Conservation (phyloP, 768 basidiomycete genomes). For the Russula sp. region DNA sequence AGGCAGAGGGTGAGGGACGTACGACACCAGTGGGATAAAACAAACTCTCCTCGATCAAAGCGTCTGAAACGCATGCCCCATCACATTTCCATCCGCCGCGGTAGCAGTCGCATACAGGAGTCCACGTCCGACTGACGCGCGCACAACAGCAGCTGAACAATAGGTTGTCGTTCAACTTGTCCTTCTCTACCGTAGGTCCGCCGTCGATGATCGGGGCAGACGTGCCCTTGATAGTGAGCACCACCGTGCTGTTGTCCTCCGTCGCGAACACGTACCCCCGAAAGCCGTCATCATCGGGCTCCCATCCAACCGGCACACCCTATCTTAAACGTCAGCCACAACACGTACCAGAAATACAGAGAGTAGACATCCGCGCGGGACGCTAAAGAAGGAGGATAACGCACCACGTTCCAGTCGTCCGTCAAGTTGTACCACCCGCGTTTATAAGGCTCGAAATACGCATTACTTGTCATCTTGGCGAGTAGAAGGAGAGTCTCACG, state of each 20-base stretch:
- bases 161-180: slow-evolving; percentile 92
- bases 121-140: slow-evolving; percentile 89
- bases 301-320: slow-evolving; percentile 85
- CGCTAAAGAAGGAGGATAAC: not conserved
- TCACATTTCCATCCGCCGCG: slow-evolving; percentile 73
- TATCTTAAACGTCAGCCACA: slow-evolving; percentile 33
- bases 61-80: slow-evolving; percentile 72
- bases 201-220: slow-evolving; percentile 71
- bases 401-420: slow-evolving; percentile 59
- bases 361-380: not conserved
- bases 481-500: slow-evolving; percentile 73
- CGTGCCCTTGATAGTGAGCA: slow-evolving; percentile 93
- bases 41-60: slow-evolving; percentile 75
- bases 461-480: slow-evolving; percentile 95
- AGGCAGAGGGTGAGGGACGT: slow-evolving; percentile 32
- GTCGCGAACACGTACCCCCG: slow-evolving; percentile 91
- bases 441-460: slow-evolving; percentile 67
- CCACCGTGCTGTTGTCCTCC: slow-evolving; percentile 79
- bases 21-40: slow-evolving; percentile 88
- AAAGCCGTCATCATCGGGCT: slow-evolving; percentile 81
- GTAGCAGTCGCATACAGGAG: slow-evolving; percentile 86
- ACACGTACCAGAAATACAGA: not conserved
- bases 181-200: slow-evolving; percentile 81
- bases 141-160: slow-evolving; percentile 97
- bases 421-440: slow-evolving; percentile 75